Evolutionary conservation across 768 basidiomycete genomes (phyloP), one percentile per base, ranked within the genome.

Genomic region (Melanogaster broomeanus): DNA sequence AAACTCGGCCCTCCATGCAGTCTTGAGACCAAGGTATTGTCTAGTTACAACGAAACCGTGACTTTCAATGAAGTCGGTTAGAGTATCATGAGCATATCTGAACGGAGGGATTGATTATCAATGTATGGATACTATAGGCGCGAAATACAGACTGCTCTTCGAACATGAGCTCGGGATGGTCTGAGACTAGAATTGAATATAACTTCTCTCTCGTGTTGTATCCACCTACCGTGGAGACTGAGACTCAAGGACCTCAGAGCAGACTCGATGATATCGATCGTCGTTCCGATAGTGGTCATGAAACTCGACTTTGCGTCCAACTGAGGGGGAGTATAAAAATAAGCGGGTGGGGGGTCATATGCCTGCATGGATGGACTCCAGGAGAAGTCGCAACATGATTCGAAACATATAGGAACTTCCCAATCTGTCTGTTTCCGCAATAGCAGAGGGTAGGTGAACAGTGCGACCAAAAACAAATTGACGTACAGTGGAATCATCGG

Each of bases 1-100:
- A 66, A 77, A 90, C 60, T 84, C 85, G 2, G 90, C 90, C 48
- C 80, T 75, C 86, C 88, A 93, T 4, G 90, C 90, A 21, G 90
- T 92, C 13, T 78, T 65, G 4, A 93, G 75, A 15, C 81, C 84
- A 43, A 86, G 78, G 60, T 91, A 89, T 60, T 84, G 82, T 45
- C 70, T 74, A 3, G 84, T 90, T 21, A 91, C 84, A n/a, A 68
- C 66, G 67, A 90, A 93, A 7, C 87, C 88, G 50, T 84, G 78
- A 31, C 68, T 61, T 31, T 73, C 67, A 84, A 92, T 87, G 69
- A 85, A 90, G 25, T 73, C 66, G 3, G 86, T 82, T 47, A 92
- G 71, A 16, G 72, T 65, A 57, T 90, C 84, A 57, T 91, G 90
- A 10, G 90, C 88, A 64, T 80, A 80, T 59, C 90, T 92, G 53